Conservation (phyloP, 768 basidiomycete species). For the Omphalotus guepiniiformis region DNA sequence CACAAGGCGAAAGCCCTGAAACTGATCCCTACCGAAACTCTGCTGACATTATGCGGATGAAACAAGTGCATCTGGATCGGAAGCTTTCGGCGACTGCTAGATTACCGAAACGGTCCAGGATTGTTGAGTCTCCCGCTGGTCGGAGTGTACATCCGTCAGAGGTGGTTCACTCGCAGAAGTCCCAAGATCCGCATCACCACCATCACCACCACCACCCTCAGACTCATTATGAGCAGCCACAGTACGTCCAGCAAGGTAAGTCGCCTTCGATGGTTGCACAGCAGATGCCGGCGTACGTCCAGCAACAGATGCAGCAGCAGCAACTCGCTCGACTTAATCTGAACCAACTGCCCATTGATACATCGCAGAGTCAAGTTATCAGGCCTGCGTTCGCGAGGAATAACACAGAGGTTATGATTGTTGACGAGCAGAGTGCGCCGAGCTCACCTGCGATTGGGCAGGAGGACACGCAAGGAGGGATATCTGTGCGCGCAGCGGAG, state of each 20-base stretch:
- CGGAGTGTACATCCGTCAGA: slow-evolving; percentile 77
- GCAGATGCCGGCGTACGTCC: slow-evolving; percentile 23
- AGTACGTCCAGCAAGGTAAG: slow-evolving; percentile 26
- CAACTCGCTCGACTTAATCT: slow-evolving; percentile 22
- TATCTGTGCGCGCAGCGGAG: slow-evolving; percentile 39
- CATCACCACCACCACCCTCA: slow-evolving; percentile 30
- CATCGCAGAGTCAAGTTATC: slow-evolving; percentile 40
- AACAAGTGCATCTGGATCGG: slow-evolving; percentile 90
- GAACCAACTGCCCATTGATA: slow-evolving; percentile 26
- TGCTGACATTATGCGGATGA: slow-evolving; percentile 90
- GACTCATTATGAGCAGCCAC: slow-evolving; percentile 21
- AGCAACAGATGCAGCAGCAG: slow-evolving; percentile 21
- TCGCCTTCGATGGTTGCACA: slow-evolving; percentile 27
- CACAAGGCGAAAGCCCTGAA: slow-evolving; percentile 29
- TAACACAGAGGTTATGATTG: slow-evolving; percentile 85
- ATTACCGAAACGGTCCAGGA: slow-evolving; percentile 88
- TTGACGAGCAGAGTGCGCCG: slow-evolving; percentile 68
- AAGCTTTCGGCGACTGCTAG: slow-evolving; percentile 93
- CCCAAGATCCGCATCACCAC: slow-evolving; percentile 35
- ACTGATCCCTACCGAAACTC: slow-evolving; percentile 84
- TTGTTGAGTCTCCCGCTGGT: slow-evolving; percentile 92
- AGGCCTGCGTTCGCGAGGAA: slow-evolving; percentile 71
- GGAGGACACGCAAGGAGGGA: slow-evolving; percentile 36
- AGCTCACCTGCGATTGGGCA: slow-evolving; percentile 59
- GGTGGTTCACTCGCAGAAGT: slow-evolving; percentile 41